Conservation (phyloP, 345 rosid genomes). For the Kernera saxatilis region DNA sequence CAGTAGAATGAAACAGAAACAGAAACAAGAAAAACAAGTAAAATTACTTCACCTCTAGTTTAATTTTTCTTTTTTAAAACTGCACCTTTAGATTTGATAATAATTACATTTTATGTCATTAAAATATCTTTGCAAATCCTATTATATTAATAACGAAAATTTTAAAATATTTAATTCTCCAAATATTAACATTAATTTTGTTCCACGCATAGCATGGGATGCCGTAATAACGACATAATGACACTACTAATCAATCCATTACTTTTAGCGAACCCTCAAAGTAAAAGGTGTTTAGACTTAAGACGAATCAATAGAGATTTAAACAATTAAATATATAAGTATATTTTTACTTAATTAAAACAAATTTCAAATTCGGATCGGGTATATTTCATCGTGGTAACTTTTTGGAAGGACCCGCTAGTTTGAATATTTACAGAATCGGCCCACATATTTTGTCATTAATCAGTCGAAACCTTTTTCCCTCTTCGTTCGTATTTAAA, state of each 20-base stretch:
- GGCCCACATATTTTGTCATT: conserved; percentile 7
- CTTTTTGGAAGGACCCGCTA: background rate
- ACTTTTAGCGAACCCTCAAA: background rate
- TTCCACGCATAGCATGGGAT: background rate
- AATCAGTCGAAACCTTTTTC: background rate
- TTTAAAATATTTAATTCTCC: no score
- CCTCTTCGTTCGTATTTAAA: conserved; percentile 18
- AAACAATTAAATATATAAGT: background rate
- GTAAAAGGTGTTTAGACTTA: background rate
- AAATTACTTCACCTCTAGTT: no score
- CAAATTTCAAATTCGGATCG: background rate
- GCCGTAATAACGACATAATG: background rate
- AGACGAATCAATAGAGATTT: background rate
- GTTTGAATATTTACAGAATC: conserved; percentile 4
- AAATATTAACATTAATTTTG: no score
- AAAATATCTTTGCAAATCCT: no score
- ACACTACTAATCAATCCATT: background rate
- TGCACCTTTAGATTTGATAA: no score
- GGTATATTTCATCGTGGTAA: background rate
- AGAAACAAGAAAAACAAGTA: no score
- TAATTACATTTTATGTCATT: no score
- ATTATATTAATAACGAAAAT: no score
- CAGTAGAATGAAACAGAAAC: background rate
- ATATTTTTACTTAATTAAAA: background rate
- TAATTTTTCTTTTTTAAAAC: no score